Percentiles rank a stretch among this genome's conserved stretches.
Conservation (phyloP, 306 rosid species). For the Cicer bijugum region DNA sequence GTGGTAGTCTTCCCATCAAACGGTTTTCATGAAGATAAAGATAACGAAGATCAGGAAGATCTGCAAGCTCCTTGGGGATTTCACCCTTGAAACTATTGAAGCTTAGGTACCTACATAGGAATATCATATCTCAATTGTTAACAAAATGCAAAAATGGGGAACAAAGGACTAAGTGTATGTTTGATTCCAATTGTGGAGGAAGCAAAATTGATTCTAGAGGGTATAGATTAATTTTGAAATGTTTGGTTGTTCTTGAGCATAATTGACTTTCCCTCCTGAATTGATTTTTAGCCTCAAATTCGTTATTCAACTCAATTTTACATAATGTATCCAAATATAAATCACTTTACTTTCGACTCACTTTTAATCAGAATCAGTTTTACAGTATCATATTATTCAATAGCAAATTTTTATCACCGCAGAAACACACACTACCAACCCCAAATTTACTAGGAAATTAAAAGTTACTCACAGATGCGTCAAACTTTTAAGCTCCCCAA, state of each 20-base stretch:
- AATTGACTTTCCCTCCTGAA: no score
- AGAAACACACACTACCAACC: background rate
- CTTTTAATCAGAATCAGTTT: no score
- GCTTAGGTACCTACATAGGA: conserved; percentile 74
- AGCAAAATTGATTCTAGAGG: no score
- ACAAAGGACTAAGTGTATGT: background rate
- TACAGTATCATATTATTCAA: no score
- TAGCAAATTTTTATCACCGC: no score
- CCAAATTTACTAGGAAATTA: conserved; percentile 18
- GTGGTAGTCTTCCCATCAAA: conserved; percentile 78
- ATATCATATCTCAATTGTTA: conserved; percentile 13
- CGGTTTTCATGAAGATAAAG: conserved; percentile 95
- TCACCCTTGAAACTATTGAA: conserved; percentile 97
- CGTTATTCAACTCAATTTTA: no score
- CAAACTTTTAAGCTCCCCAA: conserved; percentile 92
- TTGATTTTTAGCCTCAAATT: no score
- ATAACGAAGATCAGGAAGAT: conserved; percentile 92
- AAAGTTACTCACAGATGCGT: conserved; percentile 85
- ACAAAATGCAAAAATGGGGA: conserved; percentile 9
- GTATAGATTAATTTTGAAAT: no score
- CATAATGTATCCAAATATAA: no score
- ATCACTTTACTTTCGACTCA: no score
- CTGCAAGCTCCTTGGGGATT: conserved; percentile 92
- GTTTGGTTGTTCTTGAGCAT: no score
- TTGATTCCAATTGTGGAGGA: no score